A percentile compares a stretch with the other conserved stretches of the same genome.
Evolutionary conservation across 495 filamentous ascomycete genomes (phyloP).

Genomic region (Cercophora sp.): DNA sequence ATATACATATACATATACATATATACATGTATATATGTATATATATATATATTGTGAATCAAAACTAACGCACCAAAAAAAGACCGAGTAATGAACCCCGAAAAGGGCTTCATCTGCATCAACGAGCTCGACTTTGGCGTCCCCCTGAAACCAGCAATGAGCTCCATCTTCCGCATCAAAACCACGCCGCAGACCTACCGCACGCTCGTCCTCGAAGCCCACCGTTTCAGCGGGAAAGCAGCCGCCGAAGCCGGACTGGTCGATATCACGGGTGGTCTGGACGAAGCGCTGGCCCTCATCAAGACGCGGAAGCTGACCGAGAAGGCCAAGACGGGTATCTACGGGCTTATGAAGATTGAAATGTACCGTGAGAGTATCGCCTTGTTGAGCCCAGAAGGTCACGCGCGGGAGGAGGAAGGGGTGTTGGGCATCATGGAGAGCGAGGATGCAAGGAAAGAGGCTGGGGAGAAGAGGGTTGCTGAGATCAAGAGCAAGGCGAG

Average conservation of each 20-base stretch:
- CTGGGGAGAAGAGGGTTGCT: slow-evolving; percentile 41
- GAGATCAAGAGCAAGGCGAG: slow-evolving; percentile 21
- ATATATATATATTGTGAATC: neutral
- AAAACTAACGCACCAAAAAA: neutral
- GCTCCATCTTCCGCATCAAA: slow-evolving; percentile 68
- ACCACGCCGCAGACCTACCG: slow-evolving; percentile 53
- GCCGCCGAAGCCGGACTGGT: slow-evolving; percentile 62
- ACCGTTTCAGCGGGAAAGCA: slow-evolving; percentile 55
- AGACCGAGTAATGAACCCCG: slow-evolving; percentile 64
- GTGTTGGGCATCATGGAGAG: slow-evolving; percentile 32
- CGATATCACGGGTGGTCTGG: slow-evolving; percentile 61
- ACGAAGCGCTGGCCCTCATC: slow-evolving; percentile 55
- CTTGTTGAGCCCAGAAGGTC: slow-evolving; percentile 44
- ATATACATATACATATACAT: too few species aligned
- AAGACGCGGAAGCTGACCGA: slow-evolving; percentile 49
- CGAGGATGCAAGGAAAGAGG: slow-evolving; percentile 29
- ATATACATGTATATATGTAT: too few species aligned
- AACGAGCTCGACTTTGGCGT: slow-evolving; percentile 78
- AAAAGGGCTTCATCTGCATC: slow-evolving; percentile 65
- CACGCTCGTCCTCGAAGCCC: slow-evolving; percentile 63
- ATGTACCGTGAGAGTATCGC: slow-evolving; percentile 64
- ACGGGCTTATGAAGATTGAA: slow-evolving; percentile 64
- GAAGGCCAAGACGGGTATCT: slow-evolving; percentile 60
- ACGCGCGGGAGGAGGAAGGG: slow-evolving; percentile 40
- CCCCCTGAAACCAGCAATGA: slow-evolving; percentile 67